phyloP scores from a whole-genome alignment of 768 basidiomycete species.

The Cystofilobasidium capitatum region DNA sequence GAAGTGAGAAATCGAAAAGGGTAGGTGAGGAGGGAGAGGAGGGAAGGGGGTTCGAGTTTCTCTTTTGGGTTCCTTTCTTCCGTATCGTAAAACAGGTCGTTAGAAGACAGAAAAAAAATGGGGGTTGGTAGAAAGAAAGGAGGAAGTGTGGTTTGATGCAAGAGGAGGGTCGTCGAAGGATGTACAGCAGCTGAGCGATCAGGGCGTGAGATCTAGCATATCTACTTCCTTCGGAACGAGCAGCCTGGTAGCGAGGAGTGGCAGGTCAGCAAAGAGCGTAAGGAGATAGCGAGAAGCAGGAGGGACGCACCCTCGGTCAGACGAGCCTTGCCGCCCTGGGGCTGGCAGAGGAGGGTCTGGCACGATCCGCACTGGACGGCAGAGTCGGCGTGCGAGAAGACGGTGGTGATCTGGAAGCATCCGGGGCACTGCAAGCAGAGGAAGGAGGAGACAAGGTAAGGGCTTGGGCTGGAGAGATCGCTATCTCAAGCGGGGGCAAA shows the following conservation, averaged over 20 bases:
- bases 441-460: no score
- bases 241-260: conserved; percentile 51
- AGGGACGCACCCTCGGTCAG: conserved; percentile 79
- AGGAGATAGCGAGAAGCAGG: conserved; percentile 9
- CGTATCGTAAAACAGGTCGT: background rate
- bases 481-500: no score
- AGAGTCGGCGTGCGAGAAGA: conserved; percentile 98
- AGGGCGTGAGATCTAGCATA: conserved; percentile 38
- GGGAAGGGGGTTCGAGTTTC: no score
- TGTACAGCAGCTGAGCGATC: background rate
- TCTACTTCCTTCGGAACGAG: conserved; percentile 93
- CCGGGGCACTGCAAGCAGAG: no score
- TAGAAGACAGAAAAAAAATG: background rate
- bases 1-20: no score
- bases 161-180: no score
- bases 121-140: no score
- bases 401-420: conserved; percentile 58
- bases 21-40: background rate
- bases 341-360: conserved; percentile 90
- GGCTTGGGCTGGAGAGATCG: no score
- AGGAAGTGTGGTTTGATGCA: no score
- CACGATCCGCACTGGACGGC: conserved; percentile 79
- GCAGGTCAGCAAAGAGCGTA: background rate
- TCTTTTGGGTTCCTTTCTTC: background rate
- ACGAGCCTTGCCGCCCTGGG: conserved; percentile 94